Evolutionary conservation across 2,329 filamentous ascomycete species (phyloP).

Genomic region (Monilinia vaccinii-corymbosi): DNA sequence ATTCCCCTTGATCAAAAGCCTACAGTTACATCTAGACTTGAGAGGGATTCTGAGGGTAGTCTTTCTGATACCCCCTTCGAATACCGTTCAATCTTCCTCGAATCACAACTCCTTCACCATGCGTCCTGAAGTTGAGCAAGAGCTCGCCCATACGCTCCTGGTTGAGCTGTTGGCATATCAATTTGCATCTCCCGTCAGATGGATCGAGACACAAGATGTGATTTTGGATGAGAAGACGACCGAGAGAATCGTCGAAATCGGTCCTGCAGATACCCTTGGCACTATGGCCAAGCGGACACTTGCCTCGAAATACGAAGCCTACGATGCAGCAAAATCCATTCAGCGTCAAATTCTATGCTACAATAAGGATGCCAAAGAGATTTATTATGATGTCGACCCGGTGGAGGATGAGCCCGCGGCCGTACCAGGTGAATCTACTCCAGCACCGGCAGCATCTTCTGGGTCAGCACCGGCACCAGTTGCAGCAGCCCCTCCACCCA

Average conservation of each 20-base stretch:
- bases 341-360: slow-evolving; percentile 98
- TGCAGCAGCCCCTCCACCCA: slow-evolving; percentile 49
- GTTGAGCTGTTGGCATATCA: slow-evolving; percentile 98
- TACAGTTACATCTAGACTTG: no score
- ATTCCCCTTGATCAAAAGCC: background rate
- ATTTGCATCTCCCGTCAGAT: slow-evolving; percentile 96
- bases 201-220: slow-evolving; percentile 99
- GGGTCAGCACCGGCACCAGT: slow-evolving; percentile 44
- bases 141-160: slow-evolving; percentile 95
- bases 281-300: slow-evolving; percentile 96
- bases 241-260: slow-evolving; percentile 95
- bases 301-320: slow-evolving; percentile 95
- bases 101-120: slow-evolving; percentile 45
- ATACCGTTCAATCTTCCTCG: slow-evolving; percentile 15
- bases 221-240: slow-evolving; percentile 93
- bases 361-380: slow-evolving; percentile 98
- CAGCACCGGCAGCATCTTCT: slow-evolving; percentile 34
- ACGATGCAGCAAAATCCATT: slow-evolving; percentile 92
- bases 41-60: slow-evolving; percentile 7
- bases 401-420: slow-evolving; percentile 77
- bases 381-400: slow-evolving; percentile 97
- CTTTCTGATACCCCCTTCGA: slow-evolving; percentile 15
- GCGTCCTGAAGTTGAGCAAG: slow-evolving; percentile 98
- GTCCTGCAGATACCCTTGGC: slow-evolving; percentile 91
- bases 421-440: slow-evolving; percentile 32